Evolutionary conservation across 2,329 filamentous ascomycete genomes (phyloP).

Genomic region (Aspergillus chevalieri): DNA sequence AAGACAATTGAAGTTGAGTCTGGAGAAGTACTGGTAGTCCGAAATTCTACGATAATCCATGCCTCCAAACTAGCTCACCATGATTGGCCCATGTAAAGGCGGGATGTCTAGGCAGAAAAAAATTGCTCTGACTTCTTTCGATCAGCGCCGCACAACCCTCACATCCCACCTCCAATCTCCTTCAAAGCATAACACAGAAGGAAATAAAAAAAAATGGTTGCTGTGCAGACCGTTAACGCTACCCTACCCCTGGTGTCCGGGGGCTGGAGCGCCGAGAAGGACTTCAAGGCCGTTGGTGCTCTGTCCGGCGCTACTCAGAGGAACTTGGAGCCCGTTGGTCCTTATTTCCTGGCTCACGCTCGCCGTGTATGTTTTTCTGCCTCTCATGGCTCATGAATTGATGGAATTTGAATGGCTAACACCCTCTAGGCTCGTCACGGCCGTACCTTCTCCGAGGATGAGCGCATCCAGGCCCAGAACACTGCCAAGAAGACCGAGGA

Average conservation of each 20-base stretch:
- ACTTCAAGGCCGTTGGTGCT: conserved; percentile 77
- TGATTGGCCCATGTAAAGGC: conserved; percentile 23
- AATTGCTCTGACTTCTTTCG: conserved; percentile 7
- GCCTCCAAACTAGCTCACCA: conserved; percentile 16
- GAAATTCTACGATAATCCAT: not conserved
- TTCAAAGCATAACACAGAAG: conserved; percentile 1
- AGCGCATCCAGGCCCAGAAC: conserved; percentile 91
- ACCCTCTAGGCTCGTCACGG: conserved; percentile 65
- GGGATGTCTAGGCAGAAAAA: conserved; percentile 32
- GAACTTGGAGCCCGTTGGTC: conserved; percentile 90
- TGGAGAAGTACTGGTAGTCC: not conserved
- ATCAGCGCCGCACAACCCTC: conserved; percentile 9
- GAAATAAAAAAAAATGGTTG: conserved; percentile 52
- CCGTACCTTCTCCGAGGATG: conserved; percentile 97
- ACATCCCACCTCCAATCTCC: conserved; percentile 1
- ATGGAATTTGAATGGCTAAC: conserved; percentile 10
- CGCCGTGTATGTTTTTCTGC: conserved; percentile 60
- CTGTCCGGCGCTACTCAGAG: conserved; percentile 74
- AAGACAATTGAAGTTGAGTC: not conserved
- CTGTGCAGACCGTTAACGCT: conserved; percentile 41
- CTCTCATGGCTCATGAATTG: conserved; percentile 2
- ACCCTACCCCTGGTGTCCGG: conserved; percentile 66
- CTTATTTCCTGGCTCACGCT: conserved; percentile 95
- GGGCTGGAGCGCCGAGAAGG: conserved; percentile 77
- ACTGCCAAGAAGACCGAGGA: conserved; percentile 94